Base-by-base conservation (phyloP, 225 moss, liverwort and hornwort genomes). In the Anthoceros angustus region DNA sequence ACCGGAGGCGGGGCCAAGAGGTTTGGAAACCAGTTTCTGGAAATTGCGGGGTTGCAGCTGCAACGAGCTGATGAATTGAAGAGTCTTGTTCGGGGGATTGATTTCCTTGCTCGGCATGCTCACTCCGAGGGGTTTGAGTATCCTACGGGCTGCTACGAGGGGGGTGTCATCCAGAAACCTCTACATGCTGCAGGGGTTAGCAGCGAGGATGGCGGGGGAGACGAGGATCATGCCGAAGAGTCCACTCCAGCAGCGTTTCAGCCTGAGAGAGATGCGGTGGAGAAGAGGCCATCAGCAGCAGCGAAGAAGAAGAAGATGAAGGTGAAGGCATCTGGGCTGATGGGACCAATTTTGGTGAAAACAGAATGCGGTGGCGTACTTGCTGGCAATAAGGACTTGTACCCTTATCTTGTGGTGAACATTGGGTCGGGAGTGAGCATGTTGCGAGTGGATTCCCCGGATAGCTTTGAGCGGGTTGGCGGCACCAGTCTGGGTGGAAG, bases 341-440 rank as follows among this genome's bases (percentile, higher is more conserved):
- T 64, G 21, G 79, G 77, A 61, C 77, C 79, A 62, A 72, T 78
- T 42, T 74, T 86, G 68, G 72, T 84, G 10, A 65, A 70, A 62
- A 55, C 80, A 61, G 72, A 72, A 12, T 72, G 39, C 78, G 86
- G 77, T 39, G 66, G 64, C 43, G 65, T 66, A 43, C 63, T 66
- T 63, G 74, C 70, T 9, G 75, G 74, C 25, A 68, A 72, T 10
- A 78, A 81, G 71, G 69, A 79, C 66, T 66, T 92, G 18, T 80
- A 92, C 69, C 88, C 88, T 48, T 92, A 88, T 75, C 82, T 92
- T 67, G 88, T 92, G 82, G 91, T 88, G 68, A 92, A 92, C 45
- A 92, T 92, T 73, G 92, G 92, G 42, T 92, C 88, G 38, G 92
- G 92, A 66, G 92, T 92, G 68, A 92, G 92, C 75, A 92, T 92